Evolutionary conservation across 75 land plant genomes (phyloP).

Genomic region (Picea glauca): DNA sequence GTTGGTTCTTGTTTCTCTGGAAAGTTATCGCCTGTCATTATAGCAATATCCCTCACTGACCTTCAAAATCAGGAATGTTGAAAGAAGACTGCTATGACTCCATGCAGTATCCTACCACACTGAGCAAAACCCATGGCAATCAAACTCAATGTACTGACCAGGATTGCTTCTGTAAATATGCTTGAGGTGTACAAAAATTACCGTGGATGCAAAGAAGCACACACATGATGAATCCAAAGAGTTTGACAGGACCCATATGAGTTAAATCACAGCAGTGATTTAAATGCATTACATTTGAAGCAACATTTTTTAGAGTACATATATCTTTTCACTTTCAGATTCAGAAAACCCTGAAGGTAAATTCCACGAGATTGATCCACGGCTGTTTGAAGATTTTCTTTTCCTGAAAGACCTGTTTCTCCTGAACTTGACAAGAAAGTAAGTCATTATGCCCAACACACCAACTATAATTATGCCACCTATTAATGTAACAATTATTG

Average conservation of each 20-base stretch:
- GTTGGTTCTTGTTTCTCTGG: too few species aligned
- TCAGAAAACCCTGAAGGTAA: constrained; percentile 35
- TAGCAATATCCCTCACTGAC: background rate
- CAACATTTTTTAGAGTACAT: constrained; percentile 37
- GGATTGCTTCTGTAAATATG: background rate
- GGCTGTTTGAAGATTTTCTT: constrained; percentile 17
- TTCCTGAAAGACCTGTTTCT: constrained; percentile 30
- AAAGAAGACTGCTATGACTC: background rate
- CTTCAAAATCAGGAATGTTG: background rate
- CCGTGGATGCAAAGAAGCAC: background rate
- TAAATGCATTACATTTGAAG: background rate
- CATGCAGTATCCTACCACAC: background rate
- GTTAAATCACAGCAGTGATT: background rate
- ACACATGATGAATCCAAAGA: background rate
- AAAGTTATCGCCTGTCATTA: too few species aligned
- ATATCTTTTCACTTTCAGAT: constrained; percentile 51
- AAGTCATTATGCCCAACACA: constrained; percentile 61
- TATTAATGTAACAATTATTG: constrained; percentile 39
- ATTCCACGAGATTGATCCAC: constrained; percentile 21
- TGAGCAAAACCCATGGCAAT: background rate
- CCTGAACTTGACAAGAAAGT: constrained; percentile 42
- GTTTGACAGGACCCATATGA: background rate
- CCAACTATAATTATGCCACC: constrained; percentile 52
- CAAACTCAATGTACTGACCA: background rate
- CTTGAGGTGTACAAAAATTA: background rate